Percentiles rank a stretch among this genome's conserved stretches.
phyloP scores from a whole-genome alignment of 2,329 filamentous ascomycete species.

The Colletotrichum lini region DNA sequence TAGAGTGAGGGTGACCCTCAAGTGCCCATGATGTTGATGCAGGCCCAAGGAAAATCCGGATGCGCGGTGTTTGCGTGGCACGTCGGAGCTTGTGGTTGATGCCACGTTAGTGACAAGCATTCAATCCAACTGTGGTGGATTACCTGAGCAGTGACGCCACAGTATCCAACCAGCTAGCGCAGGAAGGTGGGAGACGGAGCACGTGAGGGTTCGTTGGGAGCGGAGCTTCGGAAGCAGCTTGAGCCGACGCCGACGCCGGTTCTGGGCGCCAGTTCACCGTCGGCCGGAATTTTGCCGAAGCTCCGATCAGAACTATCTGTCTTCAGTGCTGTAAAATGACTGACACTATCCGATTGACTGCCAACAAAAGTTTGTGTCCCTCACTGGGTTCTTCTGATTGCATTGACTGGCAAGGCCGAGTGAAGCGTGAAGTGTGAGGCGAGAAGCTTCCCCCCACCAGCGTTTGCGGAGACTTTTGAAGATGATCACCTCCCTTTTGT shows the following conservation, averaged over 20 bases:
- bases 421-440: not conserved
- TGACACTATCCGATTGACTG: not conserved
- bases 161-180: conserved; percentile 5
- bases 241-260: conserved; percentile 6
- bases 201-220: conserved; percentile 15
- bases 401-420: too few relatives aligned
- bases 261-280: not conserved
- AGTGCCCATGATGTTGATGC: conserved; percentile 54
- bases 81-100: conserved; percentile 46
- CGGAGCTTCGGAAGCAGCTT: conserved; percentile 9
- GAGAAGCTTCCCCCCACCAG: too few relatives aligned
- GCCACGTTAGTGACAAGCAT: conserved; percentile 50
- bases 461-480: not conserved
- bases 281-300: not conserved
- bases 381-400: not conserved
- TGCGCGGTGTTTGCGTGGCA: conserved; percentile 28
- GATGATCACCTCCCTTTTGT: not conserved
- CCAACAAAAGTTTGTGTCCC: not conserved
- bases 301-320: not conserved
- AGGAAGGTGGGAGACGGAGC: not conserved
- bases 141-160: conserved; percentile 41
- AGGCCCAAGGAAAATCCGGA: conserved; percentile 30
- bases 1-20: conserved; percentile 46
- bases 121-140: conserved; percentile 31
- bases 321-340: not conserved